A percentile compares a stretch with the other conserved stretches of the same genome.
phyloP scores from a whole-genome alignment of 2,329 filamentous ascomycete genomes.

The Phialocephala subalpina region DNA sequence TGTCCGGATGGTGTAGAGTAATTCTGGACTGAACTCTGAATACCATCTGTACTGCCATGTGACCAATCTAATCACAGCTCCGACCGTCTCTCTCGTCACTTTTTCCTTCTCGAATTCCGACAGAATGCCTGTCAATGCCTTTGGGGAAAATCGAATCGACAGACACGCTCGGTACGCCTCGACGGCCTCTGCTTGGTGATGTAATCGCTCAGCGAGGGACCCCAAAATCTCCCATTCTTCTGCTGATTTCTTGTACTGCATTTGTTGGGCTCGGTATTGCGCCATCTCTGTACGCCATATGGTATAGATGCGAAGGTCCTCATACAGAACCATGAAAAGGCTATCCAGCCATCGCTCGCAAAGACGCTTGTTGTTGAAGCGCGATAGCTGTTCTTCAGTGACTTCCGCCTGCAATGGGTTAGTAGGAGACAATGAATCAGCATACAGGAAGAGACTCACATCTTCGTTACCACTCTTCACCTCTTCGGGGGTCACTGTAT shows the following conservation, averaged over 20 bases:
- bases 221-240: conserved; percentile 99
- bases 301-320: conserved; percentile 96
- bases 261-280: conserved; percentile 90
- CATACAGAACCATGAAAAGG: conserved; percentile 98
- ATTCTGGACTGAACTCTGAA: conserved; percentile 94
- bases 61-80: conserved; percentile 87
- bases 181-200: conserved; percentile 89
- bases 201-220: conserved; percentile 88
- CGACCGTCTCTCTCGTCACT: conserved; percentile 82
- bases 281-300: conserved; percentile 99
- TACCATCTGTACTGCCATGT: conserved; percentile 99
- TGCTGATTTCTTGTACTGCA: conserved; percentile 95
- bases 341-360: conserved; percentile 99
- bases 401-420: conserved; percentile 59
- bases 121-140: conserved; percentile 86
- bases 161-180: conserved; percentile 94
- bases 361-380: conserved; percentile 95
- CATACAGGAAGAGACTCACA: conserved; percentile 52
- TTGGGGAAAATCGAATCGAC: conserved; percentile 88
- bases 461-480: conserved; percentile 79
- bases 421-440: conserved; percentile 37
- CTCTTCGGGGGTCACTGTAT: conserved; percentile 79
- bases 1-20: conserved; percentile 87
- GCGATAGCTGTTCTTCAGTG: conserved; percentile 79
- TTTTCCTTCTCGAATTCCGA: conserved; percentile 79